Evolutionary conservation across 441 rosid species (phyloP).

Genomic region (Euphorbia schlechtendalii): DNA sequence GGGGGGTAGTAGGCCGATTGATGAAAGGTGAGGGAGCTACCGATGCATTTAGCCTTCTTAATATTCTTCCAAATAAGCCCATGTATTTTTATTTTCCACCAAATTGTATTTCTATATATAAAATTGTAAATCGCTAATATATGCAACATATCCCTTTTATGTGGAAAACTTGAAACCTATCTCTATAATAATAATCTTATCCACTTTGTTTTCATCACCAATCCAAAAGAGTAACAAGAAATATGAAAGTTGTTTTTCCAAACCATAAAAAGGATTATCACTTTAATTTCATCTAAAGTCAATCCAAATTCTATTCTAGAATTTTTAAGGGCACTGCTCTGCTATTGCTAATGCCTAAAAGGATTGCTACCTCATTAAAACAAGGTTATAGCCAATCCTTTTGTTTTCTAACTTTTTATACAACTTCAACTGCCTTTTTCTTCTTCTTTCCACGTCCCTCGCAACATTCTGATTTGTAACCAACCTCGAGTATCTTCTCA

Average conservation of each 20-base stretch:
- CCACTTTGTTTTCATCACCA: not conserved
- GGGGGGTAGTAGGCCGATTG: too few species aligned
- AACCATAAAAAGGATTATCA: not conserved
- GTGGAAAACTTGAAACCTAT: too few species aligned
- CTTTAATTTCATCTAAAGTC: not conserved
- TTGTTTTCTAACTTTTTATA: not conserved
- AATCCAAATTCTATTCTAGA: not conserved
- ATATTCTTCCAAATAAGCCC: too few species aligned
- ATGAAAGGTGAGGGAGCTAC: too few species aligned
- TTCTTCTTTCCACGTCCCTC: constrained; percentile 11
- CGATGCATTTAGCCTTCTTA: too few species aligned
- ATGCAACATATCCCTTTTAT: too few species aligned
- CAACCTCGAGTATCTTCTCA: constrained; percentile 58
- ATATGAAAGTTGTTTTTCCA: not conserved
- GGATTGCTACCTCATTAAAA: not conserved
- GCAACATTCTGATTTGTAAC: constrained; percentile 36
- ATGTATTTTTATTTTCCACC: too few species aligned
- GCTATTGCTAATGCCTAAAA: not conserved
- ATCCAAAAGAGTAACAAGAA: not conserved
- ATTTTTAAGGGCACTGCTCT: too few species aligned
- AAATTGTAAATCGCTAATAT: too few species aligned
- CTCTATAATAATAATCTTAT: too few species aligned
- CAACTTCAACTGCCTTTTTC: not conserved
- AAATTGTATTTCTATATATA: too few species aligned
- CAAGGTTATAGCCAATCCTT: too few species aligned